Base-by-base conservation (phyloP, 2,329 filamentous ascomycete species). In the Verticillium dahliae region DNA sequence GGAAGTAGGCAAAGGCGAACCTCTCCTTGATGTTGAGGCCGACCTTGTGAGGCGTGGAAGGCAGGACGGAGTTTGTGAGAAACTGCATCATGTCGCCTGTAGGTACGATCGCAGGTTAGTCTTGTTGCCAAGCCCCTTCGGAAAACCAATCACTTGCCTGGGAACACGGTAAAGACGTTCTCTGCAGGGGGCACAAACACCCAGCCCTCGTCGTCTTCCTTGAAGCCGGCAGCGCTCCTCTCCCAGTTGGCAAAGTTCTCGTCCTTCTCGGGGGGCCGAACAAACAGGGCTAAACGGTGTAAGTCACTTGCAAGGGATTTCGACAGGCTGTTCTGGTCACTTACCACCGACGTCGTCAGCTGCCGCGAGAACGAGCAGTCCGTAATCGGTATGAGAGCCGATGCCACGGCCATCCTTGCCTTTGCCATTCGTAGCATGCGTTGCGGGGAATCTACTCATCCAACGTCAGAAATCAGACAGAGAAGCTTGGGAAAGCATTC, bases 1-100 rank as follows among this genome's bases (percentile, higher is more conserved):
- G 80, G 67, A 82, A 82, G 65, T 82, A 81, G 5, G 79, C 80
- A 65, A 81, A 80, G 0, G 79, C 75, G 45, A 78, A 81, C 4
- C 80, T 74, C 66, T 82, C 78, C 4, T 71, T 67, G 1, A 72
- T 77, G 67, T 82, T 82, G 57, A 82, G 71, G 1, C 79, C 80
- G 45, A 81, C 79, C 67, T 82, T 82, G 71, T 82, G 80, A 1
- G 76, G 78, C 0, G 80, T 82, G 1, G 79, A 80, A 4, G 73
- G 77, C 6, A 82, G 73, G 64, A 72, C 71, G 35, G 73, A 75
- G 67, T 75, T 74, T 38, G 80, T 81, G 64, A 82, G 72, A 67
- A 80, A 80, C 62, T 81, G 78, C 76, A 82, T 76, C 76, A 82
- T 82, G 63, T 81, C 79, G 10, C 80, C 79, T 77, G 57, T 4